Base-by-base conservation (phyloP, 2,329 filamentous ascomycete genomes). In the Emergomyces orientalis region DNA sequence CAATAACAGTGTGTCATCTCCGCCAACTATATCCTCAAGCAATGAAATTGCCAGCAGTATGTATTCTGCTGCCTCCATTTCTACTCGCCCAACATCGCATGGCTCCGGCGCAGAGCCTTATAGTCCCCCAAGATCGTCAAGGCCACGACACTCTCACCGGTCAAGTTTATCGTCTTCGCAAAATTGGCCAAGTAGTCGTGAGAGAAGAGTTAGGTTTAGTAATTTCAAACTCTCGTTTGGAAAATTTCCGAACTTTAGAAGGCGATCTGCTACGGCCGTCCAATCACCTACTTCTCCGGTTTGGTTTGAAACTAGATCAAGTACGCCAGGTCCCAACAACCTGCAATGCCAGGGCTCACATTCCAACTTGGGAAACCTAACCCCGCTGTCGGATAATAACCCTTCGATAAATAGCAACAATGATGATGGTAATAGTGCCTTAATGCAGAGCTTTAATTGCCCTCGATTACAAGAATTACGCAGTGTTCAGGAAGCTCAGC, bases 11-110 rank as follows among this genome's bases (percentile, higher is more conserved):
- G 68, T 58, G 52, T 75, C 54, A 67, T 70, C 43, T 72, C 71
- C 41, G 67, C 70, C 51, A 69, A 66, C 32, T 19, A 32, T 59
- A 58, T 62, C 61, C 11, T 63, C 59, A n/a, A 62, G 56, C 37
- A 61, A 41, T n/a, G 57, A 58, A 45, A 43, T 66, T 63, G 65
- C 27, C 70, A 74, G 63, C 67, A 77, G 75, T 65, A 68, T 71
- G 30, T 74, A 74, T 47, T 78, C 76, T 47, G 66, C 75, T 32
- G 70, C 71, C 27, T 77, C 75, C 7, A 65, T 73, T 6, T 77
- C 75, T 6, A 77, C 75, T 8, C 72, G 74, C 22, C 76, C 74
- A 11, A 76, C 75, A 5, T 76, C 74, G 3, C 76, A 70, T 61
- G 74, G 72, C 63, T 75, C 74, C 3, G 73, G 64, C 52, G 74